phyloP scores from a whole-genome alignment of 1,284 basidiomycete species.

The Fomitopsis pinicola region DNA sequence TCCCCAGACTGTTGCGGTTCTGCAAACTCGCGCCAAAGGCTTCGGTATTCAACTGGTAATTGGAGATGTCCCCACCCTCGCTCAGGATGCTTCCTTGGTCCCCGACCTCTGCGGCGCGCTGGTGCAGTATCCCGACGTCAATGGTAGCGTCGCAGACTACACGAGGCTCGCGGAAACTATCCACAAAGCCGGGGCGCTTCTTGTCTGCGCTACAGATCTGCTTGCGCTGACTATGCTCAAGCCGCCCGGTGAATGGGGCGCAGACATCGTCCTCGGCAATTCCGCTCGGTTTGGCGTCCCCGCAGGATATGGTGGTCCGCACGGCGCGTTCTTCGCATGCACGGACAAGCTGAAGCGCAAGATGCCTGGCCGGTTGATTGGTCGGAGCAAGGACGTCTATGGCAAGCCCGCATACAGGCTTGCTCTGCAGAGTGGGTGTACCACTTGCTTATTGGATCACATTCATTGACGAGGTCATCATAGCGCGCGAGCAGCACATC shows the following conservation, averaged over 20 bases:
- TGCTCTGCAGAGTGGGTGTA: conserved; percentile 82
- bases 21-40: conserved; percentile 84
- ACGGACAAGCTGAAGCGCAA: conserved; percentile 92
- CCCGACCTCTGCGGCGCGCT: conserved; percentile 83
- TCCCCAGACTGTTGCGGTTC: conserved; percentile 85
- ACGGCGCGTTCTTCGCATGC: conserved; percentile 95
- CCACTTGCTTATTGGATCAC: conserved; percentile 4
- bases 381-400: conserved; percentile 80
- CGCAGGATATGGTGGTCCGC: conserved; percentile 87
- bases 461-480: conserved; percentile 24
- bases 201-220: conserved; percentile 89
- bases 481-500: conserved; percentile 95
- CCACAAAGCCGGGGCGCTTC: conserved; percentile 76
- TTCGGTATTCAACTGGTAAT: conserved; percentile 83
- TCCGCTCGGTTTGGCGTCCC: conserved; percentile 95
- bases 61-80: conserved; percentile 50
- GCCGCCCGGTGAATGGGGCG: conserved; percentile 98
- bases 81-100: conserved; percentile 50
- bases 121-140: conserved; percentile 90
- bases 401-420: conserved; percentile 90
- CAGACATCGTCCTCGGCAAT: conserved; percentile 94
- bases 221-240: conserved; percentile 91
- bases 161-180: conserved; percentile 60
- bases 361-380: conserved; percentile 95
- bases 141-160: conserved; percentile 85